A percentile compares a stretch with the other conserved stretches of the same genome.
phyloP scores from a whole-genome alignment of 2,329 filamentous ascomycete genomes.

The Fonsecaea nubica region DNA sequence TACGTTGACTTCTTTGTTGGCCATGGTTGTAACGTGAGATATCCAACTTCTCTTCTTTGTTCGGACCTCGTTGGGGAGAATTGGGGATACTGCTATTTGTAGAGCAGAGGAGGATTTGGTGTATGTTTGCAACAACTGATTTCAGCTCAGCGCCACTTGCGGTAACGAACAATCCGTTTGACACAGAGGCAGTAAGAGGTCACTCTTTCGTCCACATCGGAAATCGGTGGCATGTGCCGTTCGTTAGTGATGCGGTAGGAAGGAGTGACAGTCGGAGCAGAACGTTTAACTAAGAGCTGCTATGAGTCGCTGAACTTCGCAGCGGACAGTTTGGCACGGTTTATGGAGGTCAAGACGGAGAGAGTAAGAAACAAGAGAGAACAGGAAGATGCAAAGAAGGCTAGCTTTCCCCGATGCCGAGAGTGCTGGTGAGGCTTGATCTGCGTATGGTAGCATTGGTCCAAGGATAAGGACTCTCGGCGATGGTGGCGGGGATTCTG shows the following conservation, averaged over 20 bases:
- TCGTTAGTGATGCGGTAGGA: slow-evolving; percentile 16
- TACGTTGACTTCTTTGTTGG: slow-evolving; percentile 21
- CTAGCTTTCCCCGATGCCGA: not conserved
- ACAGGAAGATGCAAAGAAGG: slow-evolving; percentile 3
- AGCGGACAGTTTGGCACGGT: not conserved
- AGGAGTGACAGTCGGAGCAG: slow-evolving; percentile 6
- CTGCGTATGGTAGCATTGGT: slow-evolving; percentile 11
- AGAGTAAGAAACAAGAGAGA: slow-evolving; percentile 1
- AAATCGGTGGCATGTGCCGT: slow-evolving; percentile 31
- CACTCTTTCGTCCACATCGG: slow-evolving; percentile 23
- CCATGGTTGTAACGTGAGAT: slow-evolving; percentile 15
- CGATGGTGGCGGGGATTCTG: slow-evolving; percentile 1
- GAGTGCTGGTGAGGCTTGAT: slow-evolving; percentile 17
- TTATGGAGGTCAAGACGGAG: not conserved
- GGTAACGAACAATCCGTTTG: slow-evolving; percentile 37
- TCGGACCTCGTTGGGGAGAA: not conserved
- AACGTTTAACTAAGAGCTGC: not conserved
- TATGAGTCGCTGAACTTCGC: not conserved
- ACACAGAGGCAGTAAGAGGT: slow-evolving; percentile 28
- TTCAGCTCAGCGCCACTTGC: slow-evolving; percentile 35
- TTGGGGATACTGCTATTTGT: slow-evolving; percentile 8
- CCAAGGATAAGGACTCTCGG: slow-evolving; percentile 7
- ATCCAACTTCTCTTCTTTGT: not conserved
- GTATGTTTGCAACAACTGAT: slow-evolving; percentile 9
- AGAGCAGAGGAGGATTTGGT: not conserved